Percentiles rank a stretch among this genome's conserved stretches.
phyloP scores from a whole-genome alignment of 169 alveolate genomes.

The Eimeria brunetti region DNA sequence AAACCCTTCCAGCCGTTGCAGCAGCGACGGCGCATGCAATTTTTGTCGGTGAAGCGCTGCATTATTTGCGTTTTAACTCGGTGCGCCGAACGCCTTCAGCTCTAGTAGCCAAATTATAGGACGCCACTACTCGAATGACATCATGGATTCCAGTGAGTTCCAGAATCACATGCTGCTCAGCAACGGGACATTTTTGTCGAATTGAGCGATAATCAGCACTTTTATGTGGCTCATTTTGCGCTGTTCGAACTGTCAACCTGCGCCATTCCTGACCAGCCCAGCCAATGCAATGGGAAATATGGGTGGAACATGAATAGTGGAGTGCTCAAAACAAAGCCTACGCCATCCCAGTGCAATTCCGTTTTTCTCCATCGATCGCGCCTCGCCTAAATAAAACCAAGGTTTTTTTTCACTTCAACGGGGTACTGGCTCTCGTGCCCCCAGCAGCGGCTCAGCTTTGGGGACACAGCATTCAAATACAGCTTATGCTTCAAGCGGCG shows the following conservation, averaged over 20 bases:
- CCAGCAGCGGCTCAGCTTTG: background rate
- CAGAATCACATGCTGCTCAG: background rate
- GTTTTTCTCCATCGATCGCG: background rate
- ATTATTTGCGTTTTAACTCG: background rate
- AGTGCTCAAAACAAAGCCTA: background rate
- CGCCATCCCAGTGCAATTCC: background rate
- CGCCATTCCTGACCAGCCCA: background rate
- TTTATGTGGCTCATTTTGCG: background rate
- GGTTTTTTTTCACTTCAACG: background rate
- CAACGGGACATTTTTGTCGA: background rate
- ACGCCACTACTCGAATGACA: no score
- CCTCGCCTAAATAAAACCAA: background rate
- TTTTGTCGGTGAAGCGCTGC: background rate
- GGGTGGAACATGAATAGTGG: background rate
- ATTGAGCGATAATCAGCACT: background rate
- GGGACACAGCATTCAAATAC: background rate
- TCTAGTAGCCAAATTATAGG: background rate
- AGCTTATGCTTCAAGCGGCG: background rate
- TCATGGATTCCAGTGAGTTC: background rate
- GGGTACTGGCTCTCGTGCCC: background rate
- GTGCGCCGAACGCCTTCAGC: background rate
- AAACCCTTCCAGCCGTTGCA: background rate
- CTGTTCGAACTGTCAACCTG: background rate
- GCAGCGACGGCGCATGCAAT: background rate
- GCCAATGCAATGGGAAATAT: background rate